These are phyloP conservation scores for Nemania serpens DNA, from an alignment of 2,329 filamentous ascomycete genomes.

Conservation along the genomic window DNA sequence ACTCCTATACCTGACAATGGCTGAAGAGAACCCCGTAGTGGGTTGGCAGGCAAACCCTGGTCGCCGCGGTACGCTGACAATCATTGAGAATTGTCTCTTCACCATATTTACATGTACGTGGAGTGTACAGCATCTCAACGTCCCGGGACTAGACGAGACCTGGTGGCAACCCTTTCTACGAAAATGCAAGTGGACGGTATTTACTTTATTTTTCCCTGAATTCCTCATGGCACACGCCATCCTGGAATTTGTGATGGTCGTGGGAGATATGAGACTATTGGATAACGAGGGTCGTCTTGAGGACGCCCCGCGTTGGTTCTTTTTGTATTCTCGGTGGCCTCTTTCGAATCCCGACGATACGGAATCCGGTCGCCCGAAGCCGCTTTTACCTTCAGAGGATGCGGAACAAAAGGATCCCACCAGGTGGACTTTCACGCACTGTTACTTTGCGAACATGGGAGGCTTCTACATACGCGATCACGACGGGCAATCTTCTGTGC, in stretches of 20 bases:
- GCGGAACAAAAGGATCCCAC: background rate
- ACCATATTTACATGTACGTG: constrained; percentile 18
- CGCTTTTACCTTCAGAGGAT: background rate
- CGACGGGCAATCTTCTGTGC: background rate
- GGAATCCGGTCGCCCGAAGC: background rate
- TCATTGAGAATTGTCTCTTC: constrained; percentile 13
- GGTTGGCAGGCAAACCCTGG: constrained; percentile 7
- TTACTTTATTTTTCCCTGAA: constrained; percentile 17
- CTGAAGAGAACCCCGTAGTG: background rate
- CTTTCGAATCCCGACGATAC: background rate
- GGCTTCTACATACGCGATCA: constrained; percentile 1
- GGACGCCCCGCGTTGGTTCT: constrained; percentile 8
- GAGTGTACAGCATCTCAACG: constrained; percentile 18
- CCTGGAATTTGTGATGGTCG: constrained; percentile 4
- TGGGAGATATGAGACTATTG: constrained; percentile 1
- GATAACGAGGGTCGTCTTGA: background rate
- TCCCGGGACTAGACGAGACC: background rate
- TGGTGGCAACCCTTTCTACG: background rate
- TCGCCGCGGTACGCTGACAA: constrained; percentile 8
- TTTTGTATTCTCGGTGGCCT: background rate
- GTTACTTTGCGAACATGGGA: constrained; percentile 20
- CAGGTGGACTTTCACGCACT: constrained; percentile 15
- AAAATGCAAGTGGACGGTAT: constrained; percentile 12
- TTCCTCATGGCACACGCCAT: constrained; percentile 17
- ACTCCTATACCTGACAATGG: background rate